Conservation (phyloP, 129 eudicot genomes). For the Gnaphalium uliginosum region DNA sequence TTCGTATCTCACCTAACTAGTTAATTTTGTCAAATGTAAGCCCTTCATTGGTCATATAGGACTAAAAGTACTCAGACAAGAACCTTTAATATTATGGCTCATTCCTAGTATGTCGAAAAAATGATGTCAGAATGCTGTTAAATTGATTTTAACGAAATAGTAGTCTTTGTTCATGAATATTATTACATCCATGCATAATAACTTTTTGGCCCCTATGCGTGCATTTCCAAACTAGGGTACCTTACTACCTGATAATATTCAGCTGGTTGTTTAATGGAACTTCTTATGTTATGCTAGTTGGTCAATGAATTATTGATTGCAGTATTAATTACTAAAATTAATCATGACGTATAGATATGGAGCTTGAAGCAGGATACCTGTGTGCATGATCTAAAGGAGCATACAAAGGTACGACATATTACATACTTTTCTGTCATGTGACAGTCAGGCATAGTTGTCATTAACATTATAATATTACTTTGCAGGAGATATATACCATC, state of each 20-base stretch:
- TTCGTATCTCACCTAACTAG: too few relatives aligned
- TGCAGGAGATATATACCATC: constrained; percentile 87
- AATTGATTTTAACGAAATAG: not conserved
- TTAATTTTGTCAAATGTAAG: too few relatives aligned
- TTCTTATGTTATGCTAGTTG: not conserved
- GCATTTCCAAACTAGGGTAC: too few relatives aligned
- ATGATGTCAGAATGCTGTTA: not conserved
- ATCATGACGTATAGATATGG: constrained; percentile 70
- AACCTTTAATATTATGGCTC: too few relatives aligned
- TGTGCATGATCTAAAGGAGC: constrained; percentile 80
- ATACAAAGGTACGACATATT: constrained; percentile 60
- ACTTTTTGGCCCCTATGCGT: too few relatives aligned
- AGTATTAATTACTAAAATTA: constrained; percentile 11
- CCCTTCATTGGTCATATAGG: not conserved
- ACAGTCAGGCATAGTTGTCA: not conserved
- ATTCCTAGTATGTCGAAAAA: too few relatives aligned
- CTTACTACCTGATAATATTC: not conserved
- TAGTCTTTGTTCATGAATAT: not conserved
- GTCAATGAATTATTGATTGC: not conserved
- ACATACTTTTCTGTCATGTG: constrained; percentile 9
- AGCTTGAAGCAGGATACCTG: constrained; percentile 82
- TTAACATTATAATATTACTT: constrained; percentile 15
- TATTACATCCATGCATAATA: not conserved
- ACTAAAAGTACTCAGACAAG: not conserved
- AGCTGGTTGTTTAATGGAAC: not conserved